Evolutionary conservation across 2,329 filamentous ascomycete species (phyloP), one percentile per base, ranked within the genome.

Genomic region (Diaporthe citri): DNA sequence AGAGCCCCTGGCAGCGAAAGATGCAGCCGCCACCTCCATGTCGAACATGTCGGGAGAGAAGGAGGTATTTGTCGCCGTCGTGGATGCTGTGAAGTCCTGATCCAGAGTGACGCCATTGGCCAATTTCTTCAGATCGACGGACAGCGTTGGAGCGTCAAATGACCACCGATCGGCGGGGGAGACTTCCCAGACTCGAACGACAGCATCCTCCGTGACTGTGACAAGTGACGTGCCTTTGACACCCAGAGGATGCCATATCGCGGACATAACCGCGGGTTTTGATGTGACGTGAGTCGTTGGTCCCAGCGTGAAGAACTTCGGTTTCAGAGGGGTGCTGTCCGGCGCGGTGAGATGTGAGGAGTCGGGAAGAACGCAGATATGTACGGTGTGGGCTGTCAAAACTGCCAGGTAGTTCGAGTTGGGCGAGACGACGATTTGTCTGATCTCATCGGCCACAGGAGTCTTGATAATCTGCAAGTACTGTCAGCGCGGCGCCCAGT

Each of bases 41-140:
- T 98, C 96, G 75, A 97, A 93, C 2, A 91, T 91, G 82, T 98
- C 96, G 0, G 95, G 94, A 0, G 95, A 98, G 80, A 97, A 98
- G 13, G 92, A 93, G 79, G 93, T 95, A 82, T 92, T 95, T 57
- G 91, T 93, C 10, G 93, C 90, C 77, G 93, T 92, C 28, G 89
- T 90, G 1, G 94, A 94, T 8, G 95, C 94, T 43, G 91, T 88
- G 81, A 98, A 94, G 82, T 98, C 94, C 79, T 97, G 93, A 77
- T 97, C 93, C 25, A 94, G 88, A 4, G 91, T 95, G 4, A 91
- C 93, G 36, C 95, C 96, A 83, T 97, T 96, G 25, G 93, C 94
- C 60, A 99, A 88, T 83, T 97, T 97, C 85, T 94, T 94, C 77
- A 98, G 85, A 81, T 99, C 97, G 77, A 99, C 91, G 2, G 95